Base-by-base conservation (phyloP, 257 asterid genomes). In the Phtheirospermum japonicum region DNA sequence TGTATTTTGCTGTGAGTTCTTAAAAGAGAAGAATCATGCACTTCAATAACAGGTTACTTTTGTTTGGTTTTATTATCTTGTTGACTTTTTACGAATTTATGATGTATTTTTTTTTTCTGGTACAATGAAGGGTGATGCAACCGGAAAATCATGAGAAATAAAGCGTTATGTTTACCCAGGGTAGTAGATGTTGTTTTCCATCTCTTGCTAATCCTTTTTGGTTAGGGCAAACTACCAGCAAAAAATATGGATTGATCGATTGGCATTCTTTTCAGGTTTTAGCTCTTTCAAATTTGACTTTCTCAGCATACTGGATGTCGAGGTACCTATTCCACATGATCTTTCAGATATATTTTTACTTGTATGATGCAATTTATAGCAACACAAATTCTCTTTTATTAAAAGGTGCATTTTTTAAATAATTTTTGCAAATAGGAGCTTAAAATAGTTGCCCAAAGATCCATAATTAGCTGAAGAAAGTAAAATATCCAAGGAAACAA, bases 11-110 rank as follows among this genome's bases (percentile, higher is more conserved):
- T 50, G 32, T 56, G 68, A 62, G 66, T 68, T 33, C 70, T 62
- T 63, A 46, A 64, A 89, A 88, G 96, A 43, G 94, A 88, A 65
- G 96, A 88, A 71, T 85, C 96, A 58, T 77, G 85, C 79, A 74
- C 89, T 54, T 76, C 87, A 30, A 70, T 82, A 53, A 84, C 94
- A 81, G 96, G 96, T 88, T 49, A 42, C 59, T 31, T 28, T 53
- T n/a, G 17, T 45, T 46, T 46, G 36, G 11, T 61, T 72, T 53
- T 43, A 57, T 63, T 61, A 42, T 19, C 39, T 52, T 52, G 62
- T 64, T 45, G n/a, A 23, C 28, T 23, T 53, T 73, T 50, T 72
- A 58, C 56, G 48, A 30, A 26, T 57, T 52, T 70, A 55, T 57
- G 49, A 30, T 26, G 57, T 34, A 34, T 52, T 7, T 43, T 18